A percentile compares a stretch with the other conserved stretches of the same genome.
phyloP scores from a whole-genome alignment of 2,329 filamentous ascomycete genomes.

The Aspergillus jensenii region DNA sequence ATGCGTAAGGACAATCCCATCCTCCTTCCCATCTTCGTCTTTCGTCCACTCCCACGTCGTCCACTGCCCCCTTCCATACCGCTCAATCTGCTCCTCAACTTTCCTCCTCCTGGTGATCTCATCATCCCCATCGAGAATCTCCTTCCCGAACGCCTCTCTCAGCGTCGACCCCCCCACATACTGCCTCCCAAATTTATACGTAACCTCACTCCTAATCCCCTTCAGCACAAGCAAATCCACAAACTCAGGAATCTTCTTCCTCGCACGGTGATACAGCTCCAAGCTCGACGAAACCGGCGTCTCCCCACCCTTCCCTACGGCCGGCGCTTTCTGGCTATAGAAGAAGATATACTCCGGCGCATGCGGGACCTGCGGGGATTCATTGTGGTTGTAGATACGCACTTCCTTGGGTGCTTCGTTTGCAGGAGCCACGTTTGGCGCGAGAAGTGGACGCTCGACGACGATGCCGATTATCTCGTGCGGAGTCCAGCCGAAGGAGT shows the following conservation, averaged over 20 bases:
- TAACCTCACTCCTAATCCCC: constrained; percentile 44
- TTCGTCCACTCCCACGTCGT: constrained; percentile 52
- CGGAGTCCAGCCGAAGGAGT: constrained; percentile 49
- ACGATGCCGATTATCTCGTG: constrained; percentile 55
- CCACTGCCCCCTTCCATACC: constrained; percentile 47
- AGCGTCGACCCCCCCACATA: constrained; percentile 51
- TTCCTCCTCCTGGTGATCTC: constrained; percentile 42
- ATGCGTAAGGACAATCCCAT: constrained; percentile 44
- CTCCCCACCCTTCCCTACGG: constrained; percentile 34
- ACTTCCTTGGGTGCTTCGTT: constrained; percentile 52
- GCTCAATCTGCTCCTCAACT: constrained; percentile 51
- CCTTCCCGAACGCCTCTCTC: constrained; percentile 49
- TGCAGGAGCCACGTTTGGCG: constrained; percentile 48
- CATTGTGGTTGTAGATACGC: constrained; percentile 53
- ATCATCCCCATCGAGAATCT: constrained; percentile 46
- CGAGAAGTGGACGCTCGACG: constrained; percentile 46
- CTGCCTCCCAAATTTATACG: constrained; percentile 46
- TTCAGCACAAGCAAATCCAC: constrained; percentile 45
- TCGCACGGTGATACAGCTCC: constrained; percentile 47
- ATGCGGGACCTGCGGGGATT: constrained; percentile 53
- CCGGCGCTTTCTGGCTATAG: constrained; percentile 43
- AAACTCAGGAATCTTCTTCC: constrained; percentile 50
- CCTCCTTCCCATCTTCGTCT: constrained; percentile 24
- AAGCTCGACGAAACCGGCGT: constrained; percentile 51
- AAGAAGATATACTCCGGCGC: constrained; percentile 55